Conservation (phyloP, 2,329 filamentous ascomycete species). For the Fusarium sp. region DNA sequence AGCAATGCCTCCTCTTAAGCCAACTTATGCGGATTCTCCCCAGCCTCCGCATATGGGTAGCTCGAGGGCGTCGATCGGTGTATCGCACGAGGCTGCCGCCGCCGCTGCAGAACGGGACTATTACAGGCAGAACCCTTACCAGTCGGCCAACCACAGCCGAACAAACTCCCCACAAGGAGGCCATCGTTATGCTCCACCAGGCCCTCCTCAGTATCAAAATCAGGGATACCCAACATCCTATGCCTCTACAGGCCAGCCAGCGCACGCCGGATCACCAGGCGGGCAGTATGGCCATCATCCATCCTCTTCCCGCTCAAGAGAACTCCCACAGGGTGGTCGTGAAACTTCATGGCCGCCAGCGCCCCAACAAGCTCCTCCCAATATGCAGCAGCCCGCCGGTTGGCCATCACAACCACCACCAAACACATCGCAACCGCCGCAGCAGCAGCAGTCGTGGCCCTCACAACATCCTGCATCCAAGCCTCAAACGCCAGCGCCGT, state of each 20-base stretch:
- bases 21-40: slow-evolving; percentile 64
- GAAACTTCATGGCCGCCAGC: slow-evolving; percentile 53
- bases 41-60: slow-evolving; percentile 61
- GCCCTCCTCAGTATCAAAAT: slow-evolving; percentile 57
- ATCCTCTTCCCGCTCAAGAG: slow-evolving; percentile 58
- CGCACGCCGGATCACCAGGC: slow-evolving; percentile 64
- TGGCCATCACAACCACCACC: slow-evolving; percentile 51
- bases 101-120: slow-evolving; percentile 60
- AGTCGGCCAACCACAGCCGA: slow-evolving; percentile 51
- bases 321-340: slow-evolving; percentile 55
- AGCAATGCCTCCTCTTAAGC: slow-evolving; percentile 68
- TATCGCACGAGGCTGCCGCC: slow-evolving; percentile 50
- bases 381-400: slow-evolving; percentile 45
- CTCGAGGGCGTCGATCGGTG: slow-evolving; percentile 59
- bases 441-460: slow-evolving; percentile 51
- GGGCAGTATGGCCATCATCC: slow-evolving; percentile 66
- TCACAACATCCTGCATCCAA: slow-evolving; percentile 51
- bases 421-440: slow-evolving; percentile 52
- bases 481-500: slow-evolving; percentile 51
- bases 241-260: slow-evolving; percentile 52
- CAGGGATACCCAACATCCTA: slow-evolving; percentile 61
- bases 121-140: slow-evolving; percentile 58
- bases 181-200: slow-evolving; percentile 60
- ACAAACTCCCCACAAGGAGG: slow-evolving; percentile 62
- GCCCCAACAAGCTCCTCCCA: slow-evolving; percentile 41